Conservation (phyloP, 805 yeast genomes). For the Starmerella stellata region DNA sequence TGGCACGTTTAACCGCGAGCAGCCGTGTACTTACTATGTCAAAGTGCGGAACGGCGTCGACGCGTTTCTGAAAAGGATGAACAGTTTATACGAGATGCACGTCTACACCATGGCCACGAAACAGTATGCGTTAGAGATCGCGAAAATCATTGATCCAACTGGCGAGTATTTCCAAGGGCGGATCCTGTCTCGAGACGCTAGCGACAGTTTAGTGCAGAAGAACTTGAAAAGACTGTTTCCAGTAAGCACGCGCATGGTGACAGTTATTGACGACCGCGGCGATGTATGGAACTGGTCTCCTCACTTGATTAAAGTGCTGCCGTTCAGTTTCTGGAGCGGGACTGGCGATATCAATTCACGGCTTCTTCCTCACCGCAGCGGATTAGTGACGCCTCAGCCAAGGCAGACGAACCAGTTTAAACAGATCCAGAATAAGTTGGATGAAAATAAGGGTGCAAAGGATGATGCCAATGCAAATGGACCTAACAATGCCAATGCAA, state of each 20-base stretch:
- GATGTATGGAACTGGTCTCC: constrained; percentile 98
- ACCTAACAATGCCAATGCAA: too few species aligned
- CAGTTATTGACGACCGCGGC: constrained; percentile 90
- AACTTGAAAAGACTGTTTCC: constrained; percentile 79
- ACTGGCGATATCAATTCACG: constrained; percentile 93
- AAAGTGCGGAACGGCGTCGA: constrained; percentile 76
- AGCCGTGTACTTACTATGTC: constrained; percentile 68
- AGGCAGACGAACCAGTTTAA: too few species aligned
- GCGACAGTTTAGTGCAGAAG: constrained; percentile 81
- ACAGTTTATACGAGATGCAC: constrained; percentile 66
- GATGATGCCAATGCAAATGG: too few species aligned
- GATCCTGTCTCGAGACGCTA: constrained; percentile 81
- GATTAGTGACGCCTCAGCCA: constrained; percentile 20
- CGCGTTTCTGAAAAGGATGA: constrained; percentile 48
- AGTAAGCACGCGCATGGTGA: constrained; percentile 91
- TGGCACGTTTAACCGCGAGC: too few species aligned
- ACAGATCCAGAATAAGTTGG: constrained; percentile 4
- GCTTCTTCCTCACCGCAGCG: constrained; percentile 59
- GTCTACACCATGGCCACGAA: constrained; percentile 97
- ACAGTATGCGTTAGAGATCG: constrained; percentile 76
- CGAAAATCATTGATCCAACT: constrained; percentile 77
- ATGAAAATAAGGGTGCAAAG: too few species aligned
- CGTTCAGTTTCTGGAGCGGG: constrained; percentile 90
- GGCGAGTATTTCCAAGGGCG: constrained; percentile 79
- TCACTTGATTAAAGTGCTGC: constrained; percentile 77